Percentiles rank a stretch among this genome's conserved stretches.
phyloP scores from a whole-genome alignment of 2,329 filamentous ascomycete species.

The Ilyonectria destructans region DNA sequence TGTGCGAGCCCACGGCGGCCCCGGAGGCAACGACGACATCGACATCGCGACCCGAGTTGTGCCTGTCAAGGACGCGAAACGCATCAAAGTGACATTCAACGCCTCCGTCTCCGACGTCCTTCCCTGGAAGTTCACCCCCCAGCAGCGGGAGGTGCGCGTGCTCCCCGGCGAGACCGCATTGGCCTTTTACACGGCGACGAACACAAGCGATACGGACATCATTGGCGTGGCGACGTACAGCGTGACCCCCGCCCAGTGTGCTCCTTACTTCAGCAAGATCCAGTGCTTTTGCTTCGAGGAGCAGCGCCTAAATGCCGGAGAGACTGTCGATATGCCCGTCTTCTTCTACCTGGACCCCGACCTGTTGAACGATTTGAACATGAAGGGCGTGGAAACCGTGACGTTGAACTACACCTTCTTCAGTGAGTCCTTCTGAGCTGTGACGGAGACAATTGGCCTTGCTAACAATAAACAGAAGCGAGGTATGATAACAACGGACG shows the following conservation, averaged over 20 bases:
- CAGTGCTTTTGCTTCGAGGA: slow-evolving; percentile 99
- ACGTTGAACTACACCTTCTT: slow-evolving; percentile 99
- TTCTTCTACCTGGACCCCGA: slow-evolving; percentile 99
- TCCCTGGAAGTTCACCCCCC: slow-evolving; percentile 97
- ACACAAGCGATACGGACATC: slow-evolving; percentile 91
- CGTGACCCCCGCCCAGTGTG: slow-evolving; percentile 95
- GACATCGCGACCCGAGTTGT: slow-evolving; percentile 84
- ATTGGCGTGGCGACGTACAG: slow-evolving; percentile 99
- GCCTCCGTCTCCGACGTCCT: slow-evolving; percentile 95
- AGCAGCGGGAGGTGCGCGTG: slow-evolving; percentile 96
- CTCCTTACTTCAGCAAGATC: slow-evolving; percentile 99
- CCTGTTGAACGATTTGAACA: slow-evolving; percentile 90
- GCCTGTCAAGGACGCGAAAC: slow-evolving; percentile 85
- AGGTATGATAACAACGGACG: slow-evolving; percentile 64
- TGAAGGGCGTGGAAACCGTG: slow-evolving; percentile 95
- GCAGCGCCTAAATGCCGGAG: slow-evolving; percentile 92
- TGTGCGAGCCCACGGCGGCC: slow-evolving; percentile 79
- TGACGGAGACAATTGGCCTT: neutral
- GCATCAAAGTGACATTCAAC: slow-evolving; percentile 96
- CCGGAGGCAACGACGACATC: slow-evolving; percentile 61
- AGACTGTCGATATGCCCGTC: slow-evolving; percentile 99
- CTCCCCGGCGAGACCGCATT: slow-evolving; percentile 96
- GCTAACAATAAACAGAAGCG: slow-evolving; percentile 61
- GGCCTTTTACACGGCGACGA: slow-evolving; percentile 98
- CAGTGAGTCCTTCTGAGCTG: slow-evolving; percentile 74